Conservation (phyloP, 805 yeast genomes). For the Metschnikowia koreensis region DNA sequence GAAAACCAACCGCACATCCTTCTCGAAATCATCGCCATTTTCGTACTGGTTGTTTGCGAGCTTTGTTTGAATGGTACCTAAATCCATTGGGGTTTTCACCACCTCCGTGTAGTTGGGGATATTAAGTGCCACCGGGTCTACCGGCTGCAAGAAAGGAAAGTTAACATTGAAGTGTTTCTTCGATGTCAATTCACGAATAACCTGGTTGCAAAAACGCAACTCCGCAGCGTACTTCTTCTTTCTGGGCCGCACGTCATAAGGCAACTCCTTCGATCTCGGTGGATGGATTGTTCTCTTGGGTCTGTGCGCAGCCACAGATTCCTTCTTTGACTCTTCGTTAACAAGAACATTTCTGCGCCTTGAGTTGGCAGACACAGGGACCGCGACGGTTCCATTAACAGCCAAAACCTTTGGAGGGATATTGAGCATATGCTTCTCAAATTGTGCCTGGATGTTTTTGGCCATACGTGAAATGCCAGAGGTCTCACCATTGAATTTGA, state of each 20-base stretch:
- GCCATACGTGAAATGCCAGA: constrained; percentile 91
- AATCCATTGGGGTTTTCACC: constrained; percentile 92
- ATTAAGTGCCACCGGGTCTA: constrained; percentile 90
- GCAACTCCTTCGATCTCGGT: constrained; percentile 90
- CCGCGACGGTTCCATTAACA: constrained; percentile 13
- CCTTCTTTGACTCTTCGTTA: constrained; percentile 50
- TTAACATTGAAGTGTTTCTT: constrained; percentile 83
- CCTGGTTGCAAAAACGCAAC: constrained; percentile 77
- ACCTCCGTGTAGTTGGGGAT: constrained; percentile 87
- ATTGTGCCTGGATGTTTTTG: constrained; percentile 82
- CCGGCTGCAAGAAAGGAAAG: constrained; percentile 91
- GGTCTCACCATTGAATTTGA: constrained; percentile 78
- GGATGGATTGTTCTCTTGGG: constrained; percentile 97
- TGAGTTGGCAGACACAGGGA: constrained; percentile 15
- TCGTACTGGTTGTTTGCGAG: constrained; percentile 84
- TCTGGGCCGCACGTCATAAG: constrained; percentile 86
- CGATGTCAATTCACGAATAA: constrained; percentile 74
- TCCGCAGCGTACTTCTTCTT: constrained; percentile 90
- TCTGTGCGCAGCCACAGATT: constrained; percentile 72
- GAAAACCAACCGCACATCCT: constrained; percentile 80
- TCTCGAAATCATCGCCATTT: constrained; percentile 82
- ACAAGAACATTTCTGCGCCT: constrained; percentile 23
- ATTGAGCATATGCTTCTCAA: constrained; percentile 88
- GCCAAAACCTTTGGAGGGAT: constrained; percentile 65
- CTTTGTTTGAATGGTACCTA: constrained; percentile 79